Evolutionary conservation across 2,329 filamentous ascomycete species (phyloP), one percentile per base, ranked within the genome.

Genomic region (Fusarium sp.): DNA sequence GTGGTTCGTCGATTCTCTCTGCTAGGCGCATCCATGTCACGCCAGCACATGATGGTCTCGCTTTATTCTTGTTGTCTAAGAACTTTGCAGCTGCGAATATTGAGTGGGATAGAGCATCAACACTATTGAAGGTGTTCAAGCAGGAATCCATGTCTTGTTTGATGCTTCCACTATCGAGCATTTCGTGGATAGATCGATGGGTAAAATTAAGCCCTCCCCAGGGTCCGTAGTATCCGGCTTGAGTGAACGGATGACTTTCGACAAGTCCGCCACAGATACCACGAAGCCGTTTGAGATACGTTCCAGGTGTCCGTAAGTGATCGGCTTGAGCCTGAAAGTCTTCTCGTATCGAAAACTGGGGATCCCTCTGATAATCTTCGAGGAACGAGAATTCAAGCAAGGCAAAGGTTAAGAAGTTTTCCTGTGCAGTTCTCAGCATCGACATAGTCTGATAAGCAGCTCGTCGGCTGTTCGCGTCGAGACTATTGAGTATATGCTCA

Each of bases 301-400:
- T 16, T 13, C 10, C n/a, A 4, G 39, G 4, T 15, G 20, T 29
- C 16, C 28, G 31, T 9, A 10, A 10, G n/a, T 20, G 21, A 43
- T 37, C 12, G 11, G 13, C 4, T 5, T 6, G 12, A 26, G 26
- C 6, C 15, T 29, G 23, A 7, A 59, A 41, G 5, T 20, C 11
- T 5, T 29, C 35, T 4, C 21, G 35, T 0, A 16, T 23, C 1
- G 57, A 39, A 4, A 59, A 29, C 2, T 33, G 15, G 3, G 21
- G 5, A n/a, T 55, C 41, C n/a, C 18, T 11, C n/a, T 41, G 26
- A 11, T 59, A 59, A 2, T 59, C 49, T 6, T 59, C 41, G 7
- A 59, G 16, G 33, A 55, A 59, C 16, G 57, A 59, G 6, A 46
- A 59, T 4, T 28, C 57, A 3, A 59, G 28, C 18, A 59, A 21